phyloP scores from a whole-genome alignment of 768 basidiomycete species.

The Kwoniella shandongensis region DNA sequence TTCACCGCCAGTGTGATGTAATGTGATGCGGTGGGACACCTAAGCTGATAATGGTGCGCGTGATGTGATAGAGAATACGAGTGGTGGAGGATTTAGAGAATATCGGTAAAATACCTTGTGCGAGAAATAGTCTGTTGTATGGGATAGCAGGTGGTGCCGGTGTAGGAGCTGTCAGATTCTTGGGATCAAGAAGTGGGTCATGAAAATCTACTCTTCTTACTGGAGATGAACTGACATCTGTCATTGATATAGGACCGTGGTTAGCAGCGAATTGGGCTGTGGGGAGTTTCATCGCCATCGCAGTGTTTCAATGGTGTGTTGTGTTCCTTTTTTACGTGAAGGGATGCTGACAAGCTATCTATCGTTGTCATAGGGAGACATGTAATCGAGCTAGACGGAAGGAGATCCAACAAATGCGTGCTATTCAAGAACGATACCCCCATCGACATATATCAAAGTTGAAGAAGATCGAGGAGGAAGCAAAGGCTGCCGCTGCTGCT shows the following conservation, averaged over 20 bases:
- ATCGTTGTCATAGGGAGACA: constrained; percentile 34
- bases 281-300: constrained; percentile 43
- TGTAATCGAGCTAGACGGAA: constrained; percentile 47
- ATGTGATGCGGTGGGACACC: too few species aligned
- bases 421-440: constrained; percentile 48
- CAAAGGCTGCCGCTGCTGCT: neutral
- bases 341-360: neutral
- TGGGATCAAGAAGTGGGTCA: constrained; percentile 44
- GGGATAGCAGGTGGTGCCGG: constrained; percentile 50
- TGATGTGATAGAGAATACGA: constrained; percentile 30
- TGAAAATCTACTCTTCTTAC: neutral
- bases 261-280: constrained; percentile 47
- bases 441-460: constrained; percentile 52
- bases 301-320: constrained; percentile 44
- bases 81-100: constrained; percentile 42
- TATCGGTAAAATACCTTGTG: constrained; percentile 50
- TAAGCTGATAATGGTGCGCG: too few species aligned
- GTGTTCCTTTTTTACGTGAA: neutral
- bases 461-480: constrained; percentile 21
- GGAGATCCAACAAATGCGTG: constrained; percentile 45
- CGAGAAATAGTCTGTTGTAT: constrained; percentile 45
- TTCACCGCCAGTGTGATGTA: too few species aligned
- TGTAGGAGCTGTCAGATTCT: constrained; percentile 44
- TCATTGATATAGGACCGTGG: constrained; percentile 17
- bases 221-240: neutral